Evolutionary conservation across 2,329 filamentous ascomycete species (phyloP).

Genomic region (Exophiala spinifera): DNA sequence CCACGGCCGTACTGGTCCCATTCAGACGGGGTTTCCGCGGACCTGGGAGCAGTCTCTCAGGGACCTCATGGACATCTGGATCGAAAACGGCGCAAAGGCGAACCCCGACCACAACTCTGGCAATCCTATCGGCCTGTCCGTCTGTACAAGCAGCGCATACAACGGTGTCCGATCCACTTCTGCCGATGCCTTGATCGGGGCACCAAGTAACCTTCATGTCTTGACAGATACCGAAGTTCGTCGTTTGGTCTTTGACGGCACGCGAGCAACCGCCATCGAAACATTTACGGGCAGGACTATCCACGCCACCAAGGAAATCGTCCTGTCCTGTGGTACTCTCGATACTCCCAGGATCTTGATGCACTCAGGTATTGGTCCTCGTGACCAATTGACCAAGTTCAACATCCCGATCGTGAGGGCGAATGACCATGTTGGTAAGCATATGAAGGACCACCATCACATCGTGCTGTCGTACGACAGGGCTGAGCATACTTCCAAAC

Average conservation of each 20-base stretch:
- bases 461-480: slow-evolving; percentile 37
- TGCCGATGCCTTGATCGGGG: slow-evolving; percentile 45
- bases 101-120: slow-evolving; percentile 60
- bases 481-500: slow-evolving; percentile 42
- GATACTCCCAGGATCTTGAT: slow-evolving; percentile 45
- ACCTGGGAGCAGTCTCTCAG: slow-evolving; percentile 52
- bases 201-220: slow-evolving; percentile 53
- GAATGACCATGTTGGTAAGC: slow-evolving; percentile 44
- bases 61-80: slow-evolving; percentile 47
- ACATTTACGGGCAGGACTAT: slow-evolving; percentile 40
- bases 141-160: slow-evolving; percentile 50
- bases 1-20: slow-evolving; percentile 51
- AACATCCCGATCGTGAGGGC: slow-evolving; percentile 42
- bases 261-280: slow-evolving; percentile 47
- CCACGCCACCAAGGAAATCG: slow-evolving; percentile 39
- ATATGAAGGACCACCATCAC: slow-evolving; percentile 45
- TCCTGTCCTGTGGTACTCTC: slow-evolving; percentile 41
- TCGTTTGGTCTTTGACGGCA: slow-evolving; percentile 47
- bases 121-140: slow-evolving; percentile 55
- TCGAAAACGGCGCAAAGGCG: slow-evolving; percentile 47
- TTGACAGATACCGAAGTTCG: slow-evolving; percentile 49
- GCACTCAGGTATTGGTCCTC: slow-evolving; percentile 49
- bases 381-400: slow-evolving; percentile 40
- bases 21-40: slow-evolving; percentile 49
- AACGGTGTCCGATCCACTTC: slow-evolving; percentile 52